Conservation (phyloP, 257 asterid genomes). For the Solanum appendiculatum region DNA sequence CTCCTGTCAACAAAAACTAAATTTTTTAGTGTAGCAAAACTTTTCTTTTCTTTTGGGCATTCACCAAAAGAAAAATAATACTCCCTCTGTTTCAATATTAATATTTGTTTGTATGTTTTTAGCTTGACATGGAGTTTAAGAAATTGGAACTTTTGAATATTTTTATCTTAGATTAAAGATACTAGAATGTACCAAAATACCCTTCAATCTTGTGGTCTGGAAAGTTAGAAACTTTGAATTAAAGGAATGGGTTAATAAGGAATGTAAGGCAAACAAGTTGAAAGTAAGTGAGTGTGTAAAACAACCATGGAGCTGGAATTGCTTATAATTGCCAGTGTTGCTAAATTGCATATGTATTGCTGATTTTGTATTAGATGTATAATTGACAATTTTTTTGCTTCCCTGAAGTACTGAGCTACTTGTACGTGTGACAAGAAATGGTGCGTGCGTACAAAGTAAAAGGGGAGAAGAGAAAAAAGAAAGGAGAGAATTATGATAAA, state of each 20-base stretch:
- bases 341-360: background rate
- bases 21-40: background rate
- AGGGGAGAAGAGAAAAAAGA: constrained; percentile 28
- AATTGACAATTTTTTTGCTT: background rate
- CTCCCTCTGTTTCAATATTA: background rate
- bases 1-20: background rate
- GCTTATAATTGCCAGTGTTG: background rate
- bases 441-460: constrained; percentile 23
- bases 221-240: background rate
- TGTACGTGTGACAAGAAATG: constrained; percentile 6
- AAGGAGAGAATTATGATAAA: constrained; percentile 12
- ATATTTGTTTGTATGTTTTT: background rate
- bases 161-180: too few relatives aligned
- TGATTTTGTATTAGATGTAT: background rate
- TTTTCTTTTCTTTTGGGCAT: background rate
- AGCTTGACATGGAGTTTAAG: background rate
- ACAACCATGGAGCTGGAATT: background rate
- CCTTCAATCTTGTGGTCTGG: background rate
- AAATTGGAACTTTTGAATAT: background rate
- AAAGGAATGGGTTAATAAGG: background rate
- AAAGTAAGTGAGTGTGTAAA: background rate
- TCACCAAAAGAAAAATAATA: background rate
- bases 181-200: too few relatives aligned
- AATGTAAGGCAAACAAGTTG: background rate
- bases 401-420: background rate